Evolutionary conservation across 2,329 filamentous ascomycete genomes (phyloP).

Genomic region (Xylaria multiplex): DNA sequence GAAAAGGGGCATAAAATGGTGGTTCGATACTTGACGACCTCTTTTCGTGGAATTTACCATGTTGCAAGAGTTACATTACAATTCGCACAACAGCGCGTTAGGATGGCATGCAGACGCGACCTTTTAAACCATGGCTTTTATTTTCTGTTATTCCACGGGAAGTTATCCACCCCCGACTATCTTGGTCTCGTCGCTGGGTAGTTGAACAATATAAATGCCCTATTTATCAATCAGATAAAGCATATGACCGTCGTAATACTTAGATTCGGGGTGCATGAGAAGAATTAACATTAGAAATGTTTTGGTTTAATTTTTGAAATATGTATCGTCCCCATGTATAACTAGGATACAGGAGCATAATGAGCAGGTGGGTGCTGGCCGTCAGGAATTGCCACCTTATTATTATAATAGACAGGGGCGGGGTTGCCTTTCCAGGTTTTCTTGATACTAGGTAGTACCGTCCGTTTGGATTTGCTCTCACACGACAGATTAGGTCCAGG

Average conservation of each 20-base stretch:
- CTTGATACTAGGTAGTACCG: conserved; percentile 53
- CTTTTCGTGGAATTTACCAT: too few species aligned
- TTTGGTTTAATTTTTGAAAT: neutral
- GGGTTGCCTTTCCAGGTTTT: conserved; percentile 52
- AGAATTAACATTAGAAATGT: neutral
- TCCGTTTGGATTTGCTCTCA: conserved; percentile 44
- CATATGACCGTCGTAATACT: neutral
- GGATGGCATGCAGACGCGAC: neutral
- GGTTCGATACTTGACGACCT: too few species aligned
- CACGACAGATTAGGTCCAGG: conserved; percentile 54
- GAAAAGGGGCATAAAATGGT: too few species aligned
- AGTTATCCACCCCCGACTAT: too few species aligned
- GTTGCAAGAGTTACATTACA: too few species aligned
- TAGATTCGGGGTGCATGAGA: neutral
- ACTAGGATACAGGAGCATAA: conserved; percentile 43
- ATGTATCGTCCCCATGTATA: conserved; percentile 2
- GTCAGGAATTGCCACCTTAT: conserved; percentile 54
- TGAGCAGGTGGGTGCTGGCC: conserved; percentile 56
- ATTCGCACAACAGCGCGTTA: too few species aligned
- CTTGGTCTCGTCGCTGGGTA: neutral
- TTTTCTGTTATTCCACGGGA: neutral
- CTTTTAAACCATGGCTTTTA: neutral
- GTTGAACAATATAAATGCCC: too few species aligned
- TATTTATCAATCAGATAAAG: neutral
- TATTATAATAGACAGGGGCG: conserved; percentile 55